Conservation (phyloP, 1,139 yeast genomes). For the Saccharomycopsis phalli region DNA sequence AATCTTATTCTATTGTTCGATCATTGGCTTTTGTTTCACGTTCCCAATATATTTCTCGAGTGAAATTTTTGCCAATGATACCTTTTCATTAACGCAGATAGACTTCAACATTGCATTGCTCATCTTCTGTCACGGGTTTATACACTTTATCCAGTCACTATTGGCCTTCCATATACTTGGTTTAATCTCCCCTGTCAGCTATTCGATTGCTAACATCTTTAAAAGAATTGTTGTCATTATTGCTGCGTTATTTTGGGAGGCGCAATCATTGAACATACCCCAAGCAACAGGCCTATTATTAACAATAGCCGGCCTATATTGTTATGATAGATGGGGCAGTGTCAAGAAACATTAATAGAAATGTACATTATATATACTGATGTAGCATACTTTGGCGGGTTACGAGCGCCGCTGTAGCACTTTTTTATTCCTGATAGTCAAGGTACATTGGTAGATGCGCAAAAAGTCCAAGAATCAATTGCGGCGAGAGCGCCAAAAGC, state of each 20-base stretch:
- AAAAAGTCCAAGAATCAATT: slow-evolving; percentile 25
- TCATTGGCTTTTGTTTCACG: slow-evolving; percentile 70
- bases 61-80: slow-evolving; percentile 32
- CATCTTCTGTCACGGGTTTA: slow-evolving; percentile 44
- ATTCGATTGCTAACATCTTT: slow-evolving; percentile 84
- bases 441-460: too few species aligned
- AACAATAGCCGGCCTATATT: slow-evolving; percentile 36
- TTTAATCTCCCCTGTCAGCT: slow-evolving; percentile 81
- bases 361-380: not conserved
- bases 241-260: slow-evolving; percentile 71
- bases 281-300: slow-evolving; percentile 61
- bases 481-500: slow-evolving; percentile 16
- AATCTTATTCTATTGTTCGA: slow-evolving; percentile 76
- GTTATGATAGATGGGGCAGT: slow-evolving; percentile 64
- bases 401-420: not conserved
- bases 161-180: slow-evolving; percentile 89
- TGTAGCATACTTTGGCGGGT: not conserved
- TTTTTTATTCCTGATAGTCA: too few species aligned
- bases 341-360: slow-evolving; percentile 2
- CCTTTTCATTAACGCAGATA: slow-evolving; percentile 10
- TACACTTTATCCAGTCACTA: slow-evolving; percentile 82
- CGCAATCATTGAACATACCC: slow-evolving; percentile 35
- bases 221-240: slow-evolving; percentile 83
- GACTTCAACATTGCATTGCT: slow-evolving; percentile 2
- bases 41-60: slow-evolving; percentile 69